Conservation (phyloP, 306 rosid genomes). For the Oxytropis ochrocephala region DNA sequence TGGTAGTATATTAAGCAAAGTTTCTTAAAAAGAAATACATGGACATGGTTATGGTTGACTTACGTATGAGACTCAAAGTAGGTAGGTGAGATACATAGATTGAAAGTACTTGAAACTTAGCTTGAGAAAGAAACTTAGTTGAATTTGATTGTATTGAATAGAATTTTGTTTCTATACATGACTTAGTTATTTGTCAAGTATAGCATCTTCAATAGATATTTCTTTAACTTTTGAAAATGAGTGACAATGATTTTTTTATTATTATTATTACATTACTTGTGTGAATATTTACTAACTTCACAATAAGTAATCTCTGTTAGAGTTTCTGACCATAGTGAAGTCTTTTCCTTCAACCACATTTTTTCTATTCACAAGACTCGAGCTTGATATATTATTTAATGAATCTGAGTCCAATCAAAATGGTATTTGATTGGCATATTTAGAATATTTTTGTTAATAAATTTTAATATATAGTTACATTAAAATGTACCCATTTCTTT, state of each 20-base stretch:
- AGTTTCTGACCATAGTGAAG: no score
- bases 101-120: conserved; percentile 24
- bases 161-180: conserved; percentile 17
- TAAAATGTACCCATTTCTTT: not conserved
- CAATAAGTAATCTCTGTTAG: no score
- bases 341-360: no score
- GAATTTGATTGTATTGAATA: not conserved
- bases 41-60: conserved; percentile 6
- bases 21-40: not conserved
- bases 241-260: not conserved
- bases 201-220: not conserved
- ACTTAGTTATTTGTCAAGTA: conserved; percentile 3
- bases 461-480: not conserved
- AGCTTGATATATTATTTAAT: no score
- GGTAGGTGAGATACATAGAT: conserved; percentile 12
- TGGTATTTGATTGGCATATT: conserved; percentile 11
- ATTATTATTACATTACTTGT: no score
- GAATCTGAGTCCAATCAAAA: not conserved
- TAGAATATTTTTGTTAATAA: not conserved
- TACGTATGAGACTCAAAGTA: conserved; percentile 9
- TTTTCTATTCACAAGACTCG: no score
- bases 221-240: not conserved
- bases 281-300: no score
- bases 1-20: not conserved
- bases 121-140: conserved; percentile 13